Conservation (phyloP, 225 moss, liverwort and hornwort genomes). For the Pseudoscleropodium purum region DNA sequence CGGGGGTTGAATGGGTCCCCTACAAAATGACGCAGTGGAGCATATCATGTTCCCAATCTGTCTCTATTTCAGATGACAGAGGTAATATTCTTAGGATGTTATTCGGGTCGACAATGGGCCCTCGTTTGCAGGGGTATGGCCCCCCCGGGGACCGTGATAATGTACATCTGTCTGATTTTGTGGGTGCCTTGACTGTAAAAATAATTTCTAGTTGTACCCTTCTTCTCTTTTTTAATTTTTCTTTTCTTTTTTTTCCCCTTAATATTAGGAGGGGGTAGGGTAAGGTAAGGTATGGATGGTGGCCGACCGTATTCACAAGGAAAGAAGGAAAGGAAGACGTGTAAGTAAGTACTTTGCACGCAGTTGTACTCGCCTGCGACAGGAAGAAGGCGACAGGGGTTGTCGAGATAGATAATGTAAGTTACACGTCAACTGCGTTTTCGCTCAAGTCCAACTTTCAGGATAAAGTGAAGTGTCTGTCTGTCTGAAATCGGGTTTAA, state of each 20-base stretch:
- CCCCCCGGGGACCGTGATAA: not conserved
- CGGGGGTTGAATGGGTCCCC: not conserved
- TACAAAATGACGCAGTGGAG: not conserved
- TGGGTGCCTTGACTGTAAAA: not conserved
- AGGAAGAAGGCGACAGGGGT: not conserved
- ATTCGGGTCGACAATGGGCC: not conserved
- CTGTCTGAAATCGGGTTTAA: not conserved
- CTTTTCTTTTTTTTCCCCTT: too few species aligned
- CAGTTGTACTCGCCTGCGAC: not conserved
- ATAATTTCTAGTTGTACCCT: not conserved
- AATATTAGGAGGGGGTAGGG: too few species aligned
- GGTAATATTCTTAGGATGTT: not conserved
- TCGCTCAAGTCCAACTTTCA: not conserved
- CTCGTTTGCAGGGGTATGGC: too few species aligned
- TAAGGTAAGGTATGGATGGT: not conserved
- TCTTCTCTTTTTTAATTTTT: too few species aligned
- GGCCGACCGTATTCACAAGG: not conserved
- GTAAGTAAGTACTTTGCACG: not conserved
- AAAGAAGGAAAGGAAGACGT: not conserved
- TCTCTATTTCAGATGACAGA: not conserved
- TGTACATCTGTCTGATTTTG: not conserved
- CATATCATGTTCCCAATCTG: not conserved
- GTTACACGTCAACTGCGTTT: not conserved
- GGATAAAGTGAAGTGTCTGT: too few species aligned
- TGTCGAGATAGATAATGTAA: not conserved